Evolutionary conservation across 2,329 filamentous ascomycete species (phyloP), one percentile per base, ranked within the genome.

Genomic region (Aspergillus novoparasiticus): DNA sequence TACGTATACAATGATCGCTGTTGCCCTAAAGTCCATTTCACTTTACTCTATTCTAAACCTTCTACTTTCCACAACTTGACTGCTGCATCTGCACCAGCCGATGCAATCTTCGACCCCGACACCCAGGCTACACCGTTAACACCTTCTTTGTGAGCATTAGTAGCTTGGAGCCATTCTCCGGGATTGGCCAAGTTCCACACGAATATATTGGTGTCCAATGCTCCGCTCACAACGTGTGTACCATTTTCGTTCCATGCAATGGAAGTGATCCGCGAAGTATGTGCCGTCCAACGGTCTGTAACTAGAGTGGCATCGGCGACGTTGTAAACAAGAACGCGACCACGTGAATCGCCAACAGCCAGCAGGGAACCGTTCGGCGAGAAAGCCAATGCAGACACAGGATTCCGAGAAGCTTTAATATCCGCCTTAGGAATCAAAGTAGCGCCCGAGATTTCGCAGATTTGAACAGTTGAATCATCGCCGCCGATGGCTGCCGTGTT

Each of bases 141-240:
- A 11, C 95, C 95, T 74, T 98, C 95, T 81, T 97, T 97, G 81
- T 99, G 95, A 57, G 94, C 93, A 74, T 97, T 96, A 26, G 88
- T 80, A 16, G 89, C 90, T 82, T 95, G 94, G 69, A 96, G 86
- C 69, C 94, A 86, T 78, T 91, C 91, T 2, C 92, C 93, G 0
- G 94, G 94, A 75, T 92, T 91, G 50, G 83, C 81, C 61, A 97
- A 79, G 76, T 92, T 97, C 93, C 95, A 99, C 34, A 97, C 89
- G 75, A 92, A 94, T 23, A 99, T 86, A 73, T 96, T 93, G 0
- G 94, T 97, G 76, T 99, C 95, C 57, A 99, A 81, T 53, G 88
- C 90, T 14, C 94, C 94, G 75, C 91, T 96, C 23, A 88, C 92
- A 3, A 94, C 89, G 74, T 93, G 91, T 26, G 89, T 90, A 14